A percentile compares a stretch with the other conserved stretches of the same genome.
Conservation (phyloP, 805 yeast species). For the Kurtzmaniella fragi region DNA sequence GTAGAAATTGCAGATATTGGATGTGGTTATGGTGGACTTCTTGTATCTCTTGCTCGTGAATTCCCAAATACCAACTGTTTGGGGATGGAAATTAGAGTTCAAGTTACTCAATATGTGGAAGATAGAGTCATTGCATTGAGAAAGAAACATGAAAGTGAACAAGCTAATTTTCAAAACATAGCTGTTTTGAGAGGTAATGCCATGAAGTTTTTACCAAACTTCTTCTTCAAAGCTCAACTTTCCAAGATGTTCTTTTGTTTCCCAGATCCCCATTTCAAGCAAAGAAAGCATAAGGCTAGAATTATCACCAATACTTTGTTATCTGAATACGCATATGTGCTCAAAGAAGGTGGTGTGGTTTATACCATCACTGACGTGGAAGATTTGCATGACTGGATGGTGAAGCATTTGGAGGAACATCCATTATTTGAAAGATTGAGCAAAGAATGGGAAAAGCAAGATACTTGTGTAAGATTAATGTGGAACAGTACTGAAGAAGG, state of each 20-base stretch:
- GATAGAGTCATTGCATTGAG: constrained; percentile 91
- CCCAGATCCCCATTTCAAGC: constrained; percentile 99
- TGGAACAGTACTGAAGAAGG: constrained; percentile 95
- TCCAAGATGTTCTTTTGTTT: constrained; percentile 95
- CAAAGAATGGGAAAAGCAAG: constrained; percentile 74
- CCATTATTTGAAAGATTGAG: constrained; percentile 82
- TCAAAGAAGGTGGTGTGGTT: constrained; percentile 79
- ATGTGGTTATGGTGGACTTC: constrained; percentile 94
- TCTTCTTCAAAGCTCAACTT: constrained; percentile 76
- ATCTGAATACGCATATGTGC: constrained; percentile 87
- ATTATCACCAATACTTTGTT: constrained; percentile 85
- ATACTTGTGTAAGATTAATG: constrained; percentile 84
- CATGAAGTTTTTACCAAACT: constrained; percentile 95
- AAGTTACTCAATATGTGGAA: constrained; percentile 94
- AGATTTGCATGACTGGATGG: constrained; percentile 97
- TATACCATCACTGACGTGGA: constrained; percentile 95
- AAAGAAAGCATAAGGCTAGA: constrained; percentile 95
- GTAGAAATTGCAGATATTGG: constrained; percentile 95
- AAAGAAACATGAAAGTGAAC: constrained; percentile 37
- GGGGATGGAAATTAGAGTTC: constrained; percentile 98
- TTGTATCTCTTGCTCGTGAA: constrained; percentile 71
- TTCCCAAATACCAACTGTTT: constrained; percentile 71
- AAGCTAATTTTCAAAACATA: constrained; percentile 66
- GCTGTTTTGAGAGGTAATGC: constrained; percentile 92
- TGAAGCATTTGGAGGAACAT: constrained; percentile 80